Percentiles rank a stretch among this genome's conserved stretches.
These are phyloP conservation scores for Wickerhamomyces sp. DNA, from an alignment of 1,139 yeast genomes.

Conservation along the genomic window DNA sequence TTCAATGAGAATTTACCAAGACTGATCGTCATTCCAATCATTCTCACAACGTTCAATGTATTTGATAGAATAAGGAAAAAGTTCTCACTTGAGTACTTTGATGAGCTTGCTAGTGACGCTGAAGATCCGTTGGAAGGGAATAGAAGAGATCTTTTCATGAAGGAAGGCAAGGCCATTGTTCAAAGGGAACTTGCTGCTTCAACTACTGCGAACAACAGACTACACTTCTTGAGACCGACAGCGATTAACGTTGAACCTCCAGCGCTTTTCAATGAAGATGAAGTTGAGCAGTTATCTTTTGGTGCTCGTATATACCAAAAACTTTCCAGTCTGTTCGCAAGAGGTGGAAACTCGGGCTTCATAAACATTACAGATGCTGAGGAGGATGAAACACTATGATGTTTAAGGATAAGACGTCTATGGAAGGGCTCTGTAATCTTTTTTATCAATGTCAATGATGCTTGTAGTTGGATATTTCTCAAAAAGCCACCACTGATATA, in stretches of 20 bases:
- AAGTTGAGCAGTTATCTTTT: not conserved
- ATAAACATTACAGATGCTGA: not conserved
- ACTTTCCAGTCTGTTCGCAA: not conserved
- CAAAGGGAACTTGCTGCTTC: constrained; percentile 20
- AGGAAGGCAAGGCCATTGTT: constrained; percentile 23
- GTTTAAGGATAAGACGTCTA: not conserved
- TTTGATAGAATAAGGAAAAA: constrained; percentile 57
- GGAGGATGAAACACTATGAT: not conserved
- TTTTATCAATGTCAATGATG: not conserved
- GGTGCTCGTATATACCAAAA: not conserved
- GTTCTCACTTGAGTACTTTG: constrained; percentile 36
- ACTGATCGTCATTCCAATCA: constrained; percentile 61
- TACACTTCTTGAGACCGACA: not conserved
- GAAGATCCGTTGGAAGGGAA: constrained; percentile 14
- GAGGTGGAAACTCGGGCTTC: not conserved
- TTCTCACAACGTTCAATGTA: constrained; percentile 59
- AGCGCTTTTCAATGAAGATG: not conserved
- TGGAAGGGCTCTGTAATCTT: not conserved
- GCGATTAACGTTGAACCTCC: constrained; percentile 1
- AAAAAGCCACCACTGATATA: constrained; percentile 21
- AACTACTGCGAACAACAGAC: not conserved
- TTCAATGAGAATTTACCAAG: constrained; percentile 76
- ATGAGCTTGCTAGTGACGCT: constrained; percentile 53
- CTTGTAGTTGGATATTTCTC: not conserved
- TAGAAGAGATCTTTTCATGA: constrained; percentile 15